Evolutionary conservation across 352 stramenopile species (phyloP).

Genomic region (Plasmopara halstedii): DNA sequence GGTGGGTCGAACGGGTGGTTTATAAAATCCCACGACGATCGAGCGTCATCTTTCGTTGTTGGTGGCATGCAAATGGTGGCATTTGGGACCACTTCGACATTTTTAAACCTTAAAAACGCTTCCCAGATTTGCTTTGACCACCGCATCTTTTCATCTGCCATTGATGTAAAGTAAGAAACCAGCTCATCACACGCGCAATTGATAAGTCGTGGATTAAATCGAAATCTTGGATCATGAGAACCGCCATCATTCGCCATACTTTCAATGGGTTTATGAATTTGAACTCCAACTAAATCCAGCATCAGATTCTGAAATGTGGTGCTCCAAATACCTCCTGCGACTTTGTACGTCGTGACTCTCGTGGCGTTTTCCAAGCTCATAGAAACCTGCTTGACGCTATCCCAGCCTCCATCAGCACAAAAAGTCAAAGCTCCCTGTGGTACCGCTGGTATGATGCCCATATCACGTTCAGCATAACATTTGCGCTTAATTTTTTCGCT

Average conservation of each 20-base stretch:
- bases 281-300: conserved; percentile 32
- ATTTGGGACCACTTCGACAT: conserved; percentile 4
- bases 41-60: conserved; percentile 1
- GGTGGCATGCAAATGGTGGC: conserved; percentile 12
- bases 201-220: conserved; percentile 17
- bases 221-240: conserved; percentile 26
- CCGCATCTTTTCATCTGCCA: conserved; percentile 18
- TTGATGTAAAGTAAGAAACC: conserved; percentile 18
- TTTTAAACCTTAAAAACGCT: conserved; percentile 2
- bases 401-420: conserved; percentile 15
- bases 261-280: conserved; percentile 23
- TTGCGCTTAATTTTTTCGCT: conserved; percentile 12
- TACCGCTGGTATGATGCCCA: conserved; percentile 23
- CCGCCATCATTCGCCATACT: conserved; percentile 22
- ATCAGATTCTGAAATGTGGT: conserved; percentile 38
- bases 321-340: conserved; percentile 18
- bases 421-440: conserved; percentile 15
- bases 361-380: conserved; percentile 16
- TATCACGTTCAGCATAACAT: conserved; percentile 30
- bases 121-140: conserved; percentile 26
- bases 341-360: conserved; percentile 26
- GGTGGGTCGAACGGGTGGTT: conserved; percentile 15
- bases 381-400: conserved; percentile 3
- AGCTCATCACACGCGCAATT: conserved; percentile 27
- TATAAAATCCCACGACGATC: conserved; percentile 28